A percentile compares a stretch with the other conserved stretches of the same genome.
Evolutionary conservation across 345 rosid genomes (phyloP).

Genomic region (Microcos paniculata): DNA sequence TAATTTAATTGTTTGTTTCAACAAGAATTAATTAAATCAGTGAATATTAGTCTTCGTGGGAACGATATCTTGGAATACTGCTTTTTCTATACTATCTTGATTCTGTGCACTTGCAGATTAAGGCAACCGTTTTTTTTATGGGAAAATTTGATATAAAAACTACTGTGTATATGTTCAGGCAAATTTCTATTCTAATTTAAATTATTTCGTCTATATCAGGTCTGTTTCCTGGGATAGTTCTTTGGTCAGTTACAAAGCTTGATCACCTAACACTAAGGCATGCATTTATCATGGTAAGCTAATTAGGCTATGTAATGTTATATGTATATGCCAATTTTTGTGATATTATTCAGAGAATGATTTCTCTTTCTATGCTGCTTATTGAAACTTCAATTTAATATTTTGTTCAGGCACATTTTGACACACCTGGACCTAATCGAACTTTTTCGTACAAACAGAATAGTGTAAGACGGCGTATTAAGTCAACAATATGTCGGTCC

Average conservation of each 20-base stretch:
- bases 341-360: not conserved
- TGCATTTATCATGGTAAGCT: constrained; percentile 82
- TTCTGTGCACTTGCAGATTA: too few species aligned
- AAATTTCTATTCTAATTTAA: not conserved
- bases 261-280: constrained; percentile 79
- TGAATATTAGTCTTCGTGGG: too few species aligned
- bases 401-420: constrained; percentile 77
- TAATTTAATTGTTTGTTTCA: too few species aligned
- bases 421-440: constrained; percentile 72
- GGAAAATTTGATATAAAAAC: not conserved
- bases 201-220: constrained; percentile 35
- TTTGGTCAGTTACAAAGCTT: too few species aligned
- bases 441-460: too few species aligned
- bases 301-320: not conserved
- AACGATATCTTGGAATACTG: too few species aligned
- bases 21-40: too few species aligned
- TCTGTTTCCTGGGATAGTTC: constrained; percentile 93
- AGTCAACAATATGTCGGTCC: too few species aligned
- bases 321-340: not conserved
- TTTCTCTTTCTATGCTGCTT: not conserved
- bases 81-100: too few species aligned
- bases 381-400: not conserved
- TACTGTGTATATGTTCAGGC: too few species aligned
- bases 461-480: too few species aligned
- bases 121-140: too few species aligned